These are phyloP conservation scores for Epipyxis sp. DNA, from an alignment of 108 stramenopile species.

Conservation along the genomic window DNA sequence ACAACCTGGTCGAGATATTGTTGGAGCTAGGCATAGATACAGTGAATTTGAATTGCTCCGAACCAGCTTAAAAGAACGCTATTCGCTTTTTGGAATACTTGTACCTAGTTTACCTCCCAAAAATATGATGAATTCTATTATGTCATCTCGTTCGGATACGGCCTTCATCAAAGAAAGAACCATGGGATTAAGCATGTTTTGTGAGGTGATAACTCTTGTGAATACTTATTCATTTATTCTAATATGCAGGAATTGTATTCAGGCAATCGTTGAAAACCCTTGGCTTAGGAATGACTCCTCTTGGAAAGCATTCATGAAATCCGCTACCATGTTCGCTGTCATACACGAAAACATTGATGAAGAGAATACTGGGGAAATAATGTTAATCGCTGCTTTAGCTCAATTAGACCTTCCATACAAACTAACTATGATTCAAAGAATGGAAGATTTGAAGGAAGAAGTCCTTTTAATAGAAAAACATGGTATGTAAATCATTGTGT, in stretches of 20 bases:
- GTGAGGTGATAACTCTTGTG: background rate
- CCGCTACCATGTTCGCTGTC: too few relatives aligned
- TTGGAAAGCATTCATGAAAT: conserved; percentile 18
- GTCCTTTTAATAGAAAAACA: background rate
- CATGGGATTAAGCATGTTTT: background rate
- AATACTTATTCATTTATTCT: background rate
- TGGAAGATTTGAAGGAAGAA: background rate
- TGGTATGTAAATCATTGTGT: background rate
- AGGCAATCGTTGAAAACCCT: background rate
- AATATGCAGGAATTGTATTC: background rate
- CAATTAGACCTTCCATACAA: conserved; percentile 5
- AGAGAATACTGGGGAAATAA: background rate
- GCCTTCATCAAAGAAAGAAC: background rate
- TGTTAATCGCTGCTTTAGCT: background rate
- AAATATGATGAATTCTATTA: background rate
- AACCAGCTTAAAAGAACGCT: background rate
- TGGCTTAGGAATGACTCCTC: background rate
- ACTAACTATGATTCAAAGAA: background rate
- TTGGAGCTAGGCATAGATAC: background rate
- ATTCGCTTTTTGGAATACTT: background rate
- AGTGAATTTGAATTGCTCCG: conserved; percentile 11
- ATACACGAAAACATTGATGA: too few relatives aligned
- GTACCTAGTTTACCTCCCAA: conserved; percentile 11
- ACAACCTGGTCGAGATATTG: conserved; percentile 12
- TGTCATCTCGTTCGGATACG: background rate